These are phyloP conservation scores for Zoysia japonica DNA, from an alignment of 176 grass and related monocot species.

Conservation along the genomic window DNA sequence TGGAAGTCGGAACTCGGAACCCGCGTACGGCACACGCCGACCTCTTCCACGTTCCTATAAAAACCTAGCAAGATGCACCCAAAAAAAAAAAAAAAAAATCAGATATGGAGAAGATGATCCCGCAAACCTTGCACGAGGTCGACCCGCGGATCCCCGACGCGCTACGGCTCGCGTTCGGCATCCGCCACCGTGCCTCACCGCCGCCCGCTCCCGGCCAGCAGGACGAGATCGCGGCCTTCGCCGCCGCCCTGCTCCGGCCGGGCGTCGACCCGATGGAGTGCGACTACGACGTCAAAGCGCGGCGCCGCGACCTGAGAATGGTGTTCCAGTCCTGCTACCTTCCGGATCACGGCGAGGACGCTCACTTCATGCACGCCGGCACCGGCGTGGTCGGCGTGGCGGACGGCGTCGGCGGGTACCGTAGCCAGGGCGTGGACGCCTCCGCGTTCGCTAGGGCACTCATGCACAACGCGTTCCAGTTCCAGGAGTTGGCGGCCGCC, in stretches of 20 bases:
- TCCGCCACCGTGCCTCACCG: not conserved
- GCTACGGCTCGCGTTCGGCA: conserved; percentile 29
- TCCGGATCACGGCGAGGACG: conserved; percentile 33
- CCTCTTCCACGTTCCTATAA: not conserved
- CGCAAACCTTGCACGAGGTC: not conserved
- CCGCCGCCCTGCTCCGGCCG: not conserved
- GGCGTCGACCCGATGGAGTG: conserved; percentile 14
- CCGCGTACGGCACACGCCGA: too few relatives aligned
- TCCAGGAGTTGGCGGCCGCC: not conserved
- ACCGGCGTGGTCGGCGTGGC: conserved; percentile 32
- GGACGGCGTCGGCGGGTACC: conserved; percentile 45
- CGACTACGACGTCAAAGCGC: not conserved
- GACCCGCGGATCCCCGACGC: not conserved
- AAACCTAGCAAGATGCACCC: not conserved
- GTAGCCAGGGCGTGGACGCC: not conserved
- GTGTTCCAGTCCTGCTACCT: conserved; percentile 21
- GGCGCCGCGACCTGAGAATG: not conserved
- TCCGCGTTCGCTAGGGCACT: conserved; percentile 12
- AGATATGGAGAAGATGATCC: not conserved
- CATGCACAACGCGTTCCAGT: not conserved
- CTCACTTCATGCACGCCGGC: conserved; percentile 16
- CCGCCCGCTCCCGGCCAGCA: not conserved
- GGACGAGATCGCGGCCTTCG: not conserved
- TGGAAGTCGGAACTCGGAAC: too few relatives aligned
- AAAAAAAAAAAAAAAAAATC: not conserved